Base-by-base conservation (phyloP, 495 filamentous ascomycete genomes). In the Penicillium lividum region DNA sequence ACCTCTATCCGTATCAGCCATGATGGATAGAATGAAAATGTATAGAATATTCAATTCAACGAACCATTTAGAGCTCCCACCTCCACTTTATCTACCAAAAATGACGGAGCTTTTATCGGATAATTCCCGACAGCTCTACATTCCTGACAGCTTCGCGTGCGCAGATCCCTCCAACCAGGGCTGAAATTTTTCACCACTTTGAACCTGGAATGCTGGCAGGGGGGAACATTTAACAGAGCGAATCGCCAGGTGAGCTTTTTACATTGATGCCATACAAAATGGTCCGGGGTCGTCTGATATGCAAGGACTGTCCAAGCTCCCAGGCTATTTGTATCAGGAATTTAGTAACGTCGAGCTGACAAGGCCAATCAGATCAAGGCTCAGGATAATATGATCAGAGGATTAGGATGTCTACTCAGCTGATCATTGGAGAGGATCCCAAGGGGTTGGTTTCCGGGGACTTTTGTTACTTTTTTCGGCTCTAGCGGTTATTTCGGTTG, bases 141-240 rank as follows among this genome's bases (percentile, higher is more conserved):
- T 55, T 55, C 53, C 42, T 28, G 15, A 46, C 13, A 44, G 31
- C 40, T 55, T 36, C 53, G 51, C 51, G 51, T 53, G 51, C 28
- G 36, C 40, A 5, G 38, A 55, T 55, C 42, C 15, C 16, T 25
- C 40, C 53, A 45, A 55, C 40, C 18, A 55, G 8, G 28, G 42
- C 42, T 30, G 11, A 44, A 42, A 42, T 54, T 54, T 30, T 18
- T 43, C 36, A 18, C 51, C 22, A 8, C 30, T 11, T 11, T 36
- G 6, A 51, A 33, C 27, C 10, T 25, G 36, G 51, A 54, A 54
- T 54, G 51, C 38, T 29, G 51, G 51, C 38, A 44, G 51, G 51
- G 51, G n/a, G 30, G 16, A 52, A n/a, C 31, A 34, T 36, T 36
- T 52, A 16, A 52, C 8, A 52, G 30, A 52, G 16, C 34, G 31